Evolutionary conservation across 192 early-diverging fungal species (phyloP).

Genomic region (Mortierella alpina): DNA sequence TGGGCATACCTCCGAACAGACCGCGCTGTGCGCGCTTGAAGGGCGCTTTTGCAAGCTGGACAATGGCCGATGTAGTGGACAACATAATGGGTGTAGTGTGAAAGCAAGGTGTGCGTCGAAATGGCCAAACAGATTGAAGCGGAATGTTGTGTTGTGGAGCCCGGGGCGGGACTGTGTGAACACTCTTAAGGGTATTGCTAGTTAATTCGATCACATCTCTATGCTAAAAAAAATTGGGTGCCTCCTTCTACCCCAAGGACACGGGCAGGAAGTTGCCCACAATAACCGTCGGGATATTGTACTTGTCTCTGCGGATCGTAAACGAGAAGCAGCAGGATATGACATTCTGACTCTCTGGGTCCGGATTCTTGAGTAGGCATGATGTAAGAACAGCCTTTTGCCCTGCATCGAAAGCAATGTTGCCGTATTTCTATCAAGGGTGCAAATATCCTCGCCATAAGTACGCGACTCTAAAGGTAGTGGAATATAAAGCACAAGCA

Average conservation of each 20-base stretch:
- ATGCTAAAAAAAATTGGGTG: neutral
- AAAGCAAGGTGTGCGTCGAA: neutral
- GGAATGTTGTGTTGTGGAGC: too few relatives aligned
- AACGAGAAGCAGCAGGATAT: constrained; percentile 94
- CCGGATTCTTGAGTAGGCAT: constrained; percentile 80
- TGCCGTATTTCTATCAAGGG: constrained; percentile 84
- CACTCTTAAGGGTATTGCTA: too few relatives aligned
- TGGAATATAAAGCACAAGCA: neutral
- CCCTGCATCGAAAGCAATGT: constrained; percentile 95
- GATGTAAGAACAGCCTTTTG: constrained; percentile 97
- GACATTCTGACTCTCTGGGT: constrained; percentile 60
- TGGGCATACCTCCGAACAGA: constrained; percentile 60
- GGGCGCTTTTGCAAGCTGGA: constrained; percentile 59
- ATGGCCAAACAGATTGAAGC: neutral
- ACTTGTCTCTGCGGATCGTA: constrained; percentile 94
- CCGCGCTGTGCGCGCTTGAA: constrained; percentile 70
- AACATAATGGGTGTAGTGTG: constrained; percentile 17
- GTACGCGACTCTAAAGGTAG: neutral
- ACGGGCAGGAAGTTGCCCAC: constrained; percentile 51
- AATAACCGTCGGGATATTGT: constrained; percentile 75
- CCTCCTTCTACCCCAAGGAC: neutral
- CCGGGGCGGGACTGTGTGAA: too few relatives aligned
- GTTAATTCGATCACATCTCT: too few relatives aligned
- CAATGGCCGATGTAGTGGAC: constrained; percentile 49
- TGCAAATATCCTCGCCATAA: neutral